These are phyloP conservation scores for Powellomyces hirtus DNA, from an alignment of 192 early-diverging fungal species.

Conservation along the genomic window DNA sequence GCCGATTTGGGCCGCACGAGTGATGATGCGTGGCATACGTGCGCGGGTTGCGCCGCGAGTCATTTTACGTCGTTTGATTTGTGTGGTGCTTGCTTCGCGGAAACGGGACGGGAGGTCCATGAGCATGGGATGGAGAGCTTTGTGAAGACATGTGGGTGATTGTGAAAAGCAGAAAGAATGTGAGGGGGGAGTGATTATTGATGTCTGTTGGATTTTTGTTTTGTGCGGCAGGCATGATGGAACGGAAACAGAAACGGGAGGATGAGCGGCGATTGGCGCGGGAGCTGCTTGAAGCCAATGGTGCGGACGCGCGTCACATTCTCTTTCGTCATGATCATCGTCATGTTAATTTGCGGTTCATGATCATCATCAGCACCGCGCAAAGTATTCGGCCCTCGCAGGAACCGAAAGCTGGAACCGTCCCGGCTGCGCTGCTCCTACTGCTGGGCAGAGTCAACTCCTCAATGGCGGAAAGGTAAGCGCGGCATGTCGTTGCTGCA, in stretches of 20 bases:
- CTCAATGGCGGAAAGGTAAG: constrained; percentile 62
- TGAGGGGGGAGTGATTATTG: no score
- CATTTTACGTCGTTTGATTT: constrained; percentile 75
- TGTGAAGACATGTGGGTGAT: neutral
- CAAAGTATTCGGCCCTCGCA: neutral
- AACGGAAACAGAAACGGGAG: neutral
- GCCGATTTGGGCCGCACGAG: neutral
- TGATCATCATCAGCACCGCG: no score
- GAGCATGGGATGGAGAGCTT: constrained; percentile 34
- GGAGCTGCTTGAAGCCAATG: neutral
- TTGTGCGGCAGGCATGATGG: neutral
- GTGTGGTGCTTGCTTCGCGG: constrained; percentile 43
- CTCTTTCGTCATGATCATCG: no score
- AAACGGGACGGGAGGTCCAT: constrained; percentile 43
- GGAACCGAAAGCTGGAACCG: neutral
- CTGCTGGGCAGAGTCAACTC: constrained; percentile 57
- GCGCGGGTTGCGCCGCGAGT: constrained; percentile 46
- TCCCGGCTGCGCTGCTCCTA: constrained; percentile 48
- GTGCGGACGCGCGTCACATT: no score
- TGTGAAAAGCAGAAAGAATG: no score
- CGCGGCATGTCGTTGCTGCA: neutral
- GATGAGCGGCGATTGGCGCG: neutral
- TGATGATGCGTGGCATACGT: constrained; percentile 21
- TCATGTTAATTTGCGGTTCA: no score
- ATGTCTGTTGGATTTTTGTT: no score